phyloP scores from a whole-genome alignment of 106 monocot genomes.

The Platanthera guangdongensis region DNA sequence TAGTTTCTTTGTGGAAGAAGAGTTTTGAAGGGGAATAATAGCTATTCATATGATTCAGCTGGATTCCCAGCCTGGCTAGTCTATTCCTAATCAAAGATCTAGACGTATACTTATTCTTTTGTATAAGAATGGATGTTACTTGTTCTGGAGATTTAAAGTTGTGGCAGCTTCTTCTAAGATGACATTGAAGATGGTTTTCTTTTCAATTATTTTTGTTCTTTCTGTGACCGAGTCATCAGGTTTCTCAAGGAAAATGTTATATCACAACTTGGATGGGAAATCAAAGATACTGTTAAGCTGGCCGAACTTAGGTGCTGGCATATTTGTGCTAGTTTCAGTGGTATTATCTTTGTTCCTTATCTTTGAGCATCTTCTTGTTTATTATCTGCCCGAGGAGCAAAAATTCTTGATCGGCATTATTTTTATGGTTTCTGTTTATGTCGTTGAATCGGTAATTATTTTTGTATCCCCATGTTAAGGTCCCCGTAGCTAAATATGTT shows the following conservation, averaged over 20 bases:
- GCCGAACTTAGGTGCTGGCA: too few species aligned
- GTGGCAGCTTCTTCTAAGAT: not conserved
- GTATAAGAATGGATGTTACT: conserved; percentile 1
- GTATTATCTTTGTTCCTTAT: conserved; percentile 75
- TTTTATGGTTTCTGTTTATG: conserved; percentile 94
- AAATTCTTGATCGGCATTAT: conserved; percentile 96
- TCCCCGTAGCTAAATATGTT: not conserved
- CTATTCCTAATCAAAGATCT: not conserved
- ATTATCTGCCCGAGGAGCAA: conserved; percentile 96
- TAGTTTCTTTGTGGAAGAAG: not conserved
- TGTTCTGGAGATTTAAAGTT: not conserved
- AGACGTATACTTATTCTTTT: not conserved
- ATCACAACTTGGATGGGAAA: too few species aligned
- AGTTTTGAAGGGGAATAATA: not conserved
- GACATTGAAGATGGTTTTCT: too few species aligned
- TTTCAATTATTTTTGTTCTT: too few species aligned
- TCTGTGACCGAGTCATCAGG: too few species aligned
- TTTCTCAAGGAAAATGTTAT: too few species aligned
- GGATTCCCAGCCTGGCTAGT: not conserved
- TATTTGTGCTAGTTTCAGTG: too few species aligned
- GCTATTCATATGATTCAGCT: not conserved
- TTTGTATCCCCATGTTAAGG: not conserved
- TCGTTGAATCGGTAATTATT: conserved; percentile 79
- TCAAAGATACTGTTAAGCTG: too few species aligned
- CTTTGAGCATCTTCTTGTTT: conserved; percentile 73